Base-by-base conservation (phyloP, 345 rosid species). In the Lepidium didymum region DNA sequence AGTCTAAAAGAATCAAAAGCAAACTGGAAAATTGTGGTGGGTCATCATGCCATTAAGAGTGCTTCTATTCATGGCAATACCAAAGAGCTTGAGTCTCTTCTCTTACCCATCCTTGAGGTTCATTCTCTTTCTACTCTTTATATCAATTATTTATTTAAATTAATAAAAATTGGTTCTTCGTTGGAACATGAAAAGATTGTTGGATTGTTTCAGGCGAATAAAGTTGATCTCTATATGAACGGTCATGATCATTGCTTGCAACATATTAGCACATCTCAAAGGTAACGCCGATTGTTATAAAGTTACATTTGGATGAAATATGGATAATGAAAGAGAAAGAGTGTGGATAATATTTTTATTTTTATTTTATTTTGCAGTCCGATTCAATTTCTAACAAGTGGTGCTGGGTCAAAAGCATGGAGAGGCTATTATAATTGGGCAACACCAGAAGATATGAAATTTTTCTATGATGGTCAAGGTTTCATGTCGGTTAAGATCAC, bases 181-280 rank as follows among this genome's bases (percentile, higher is more conserved):
- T 25, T 41, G 4, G 14, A 19, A 31, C 25, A 53, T 36, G 62
- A 34, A 13, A 37, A 5, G 2, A 21, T 23, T 62, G 14, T 62
- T 40, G 53, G 11, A n/a, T 38, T 56, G 31, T 42, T 62, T 4
- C 76, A 83, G 87, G 84, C 47, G 0, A 76, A 83, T 68, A 27
- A 71, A 7, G 84, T 77, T 10, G 83, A 81, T 68, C 66, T 83
- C 33, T 85, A 83, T 63, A 55, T 85, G 51, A 85, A 85, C 36
- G 87, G 86, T 18, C 89, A 85, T 49, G 89, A 85, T 38, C 86
- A 85, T 68, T 82, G 87, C 79, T 70, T 85, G 72, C 68, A 85
- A 77, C 87, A 83, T 58, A 75, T 83, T 3, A 66, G 64, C 40
- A 79, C 77, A 62, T 21, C 71, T 7, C 56, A 64, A 35, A 76